A percentile compares a stretch with the other conserved stretches of the same genome.
These are phyloP conservation scores for Tulasnella sp. DNA, from an alignment of 768 basidiomycete genomes.

Conservation along the genomic window DNA sequence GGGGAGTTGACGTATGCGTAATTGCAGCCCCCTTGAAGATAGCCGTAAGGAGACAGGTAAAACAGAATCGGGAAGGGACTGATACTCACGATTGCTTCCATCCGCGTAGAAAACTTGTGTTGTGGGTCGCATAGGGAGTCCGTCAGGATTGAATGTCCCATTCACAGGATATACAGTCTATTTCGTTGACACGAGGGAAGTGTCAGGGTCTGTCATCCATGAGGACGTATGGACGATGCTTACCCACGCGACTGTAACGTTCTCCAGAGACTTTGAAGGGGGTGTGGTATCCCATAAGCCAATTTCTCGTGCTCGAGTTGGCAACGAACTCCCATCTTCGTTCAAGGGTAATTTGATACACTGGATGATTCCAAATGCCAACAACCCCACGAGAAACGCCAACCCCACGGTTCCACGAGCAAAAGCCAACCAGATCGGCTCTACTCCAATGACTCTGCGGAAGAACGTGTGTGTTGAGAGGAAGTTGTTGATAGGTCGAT, in stretches of 20 bases:
- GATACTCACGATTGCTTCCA: not conserved
- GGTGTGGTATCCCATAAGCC: not conserved
- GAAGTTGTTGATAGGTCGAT: slow-evolving; percentile 12
- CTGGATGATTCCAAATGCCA: slow-evolving; percentile 4
- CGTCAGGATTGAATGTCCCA: not conserved
- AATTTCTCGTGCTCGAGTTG: not conserved
- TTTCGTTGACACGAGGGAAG: not conserved
- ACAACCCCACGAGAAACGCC: slow-evolving; percentile 3
- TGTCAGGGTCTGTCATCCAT: not conserved
- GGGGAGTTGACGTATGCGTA: not conserved
- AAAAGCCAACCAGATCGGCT: slow-evolving; percentile 14
- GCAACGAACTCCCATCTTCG: slow-evolving; percentile 9
- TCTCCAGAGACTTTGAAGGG: slow-evolving; percentile 10
- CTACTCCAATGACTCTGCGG: slow-evolving; percentile 1
- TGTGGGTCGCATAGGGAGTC: not conserved
- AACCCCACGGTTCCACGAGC: not conserved
- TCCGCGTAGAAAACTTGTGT: slow-evolving; percentile 2
- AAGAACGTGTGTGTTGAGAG: slow-evolving; percentile 12
- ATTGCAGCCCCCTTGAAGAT: not conserved
- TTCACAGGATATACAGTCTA: slow-evolving; percentile 8
- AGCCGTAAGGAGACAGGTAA: not conserved
- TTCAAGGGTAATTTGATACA: slow-evolving; percentile 6
- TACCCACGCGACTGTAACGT: slow-evolving; percentile 10
- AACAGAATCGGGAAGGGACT: not conserved
- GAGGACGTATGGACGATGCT: not conserved